Evolutionary conservation across 1,284 basidiomycete species (phyloP).

Genomic region (Leccinum angustisporum): DNA sequence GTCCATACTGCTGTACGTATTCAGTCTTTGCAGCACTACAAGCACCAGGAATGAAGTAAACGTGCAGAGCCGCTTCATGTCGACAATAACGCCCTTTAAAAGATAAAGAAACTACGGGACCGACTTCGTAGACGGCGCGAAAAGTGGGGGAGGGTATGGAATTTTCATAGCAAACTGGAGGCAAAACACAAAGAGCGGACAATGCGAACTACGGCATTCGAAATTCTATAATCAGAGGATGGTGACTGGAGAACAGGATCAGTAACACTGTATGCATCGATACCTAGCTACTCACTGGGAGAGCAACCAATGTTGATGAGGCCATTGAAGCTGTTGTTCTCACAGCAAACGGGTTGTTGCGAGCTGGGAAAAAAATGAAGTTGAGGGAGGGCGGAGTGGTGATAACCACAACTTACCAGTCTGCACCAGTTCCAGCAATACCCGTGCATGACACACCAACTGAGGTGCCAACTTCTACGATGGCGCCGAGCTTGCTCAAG

Average conservation of each 20-base stretch:
- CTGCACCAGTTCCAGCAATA: constrained; percentile 27
- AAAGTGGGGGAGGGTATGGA: constrained; percentile 17
- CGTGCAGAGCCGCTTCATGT: background rate
- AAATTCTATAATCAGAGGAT: constrained; percentile 31
- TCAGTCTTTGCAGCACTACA: constrained; percentile 4
- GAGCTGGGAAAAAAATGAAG: constrained; percentile 28
- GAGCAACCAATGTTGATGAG: constrained; percentile 45
- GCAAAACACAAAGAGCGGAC: constrained; percentile 24
- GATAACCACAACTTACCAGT: constrained; percentile 34
- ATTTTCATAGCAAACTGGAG: background rate
- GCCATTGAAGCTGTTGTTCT: constrained; percentile 40
- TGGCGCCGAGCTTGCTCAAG: background rate
- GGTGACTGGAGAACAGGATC: constrained; percentile 31
- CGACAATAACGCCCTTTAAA: background rate
- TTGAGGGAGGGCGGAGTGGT: too few species aligned
- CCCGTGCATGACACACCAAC: constrained; percentile 42
- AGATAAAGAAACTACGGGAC: background rate
- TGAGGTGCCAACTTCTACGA: background rate
- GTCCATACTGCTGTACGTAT: background rate
- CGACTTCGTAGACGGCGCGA: background rate
- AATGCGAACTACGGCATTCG: background rate
- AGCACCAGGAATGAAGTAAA: background rate
- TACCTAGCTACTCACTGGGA: constrained; percentile 37
- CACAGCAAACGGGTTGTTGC: constrained; percentile 46
- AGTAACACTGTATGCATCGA: background rate